These are phyloP conservation scores for Nothophoma quercina DNA, from an alignment of 2,329 filamentous ascomycete genomes.

Conservation along the genomic window DNA sequence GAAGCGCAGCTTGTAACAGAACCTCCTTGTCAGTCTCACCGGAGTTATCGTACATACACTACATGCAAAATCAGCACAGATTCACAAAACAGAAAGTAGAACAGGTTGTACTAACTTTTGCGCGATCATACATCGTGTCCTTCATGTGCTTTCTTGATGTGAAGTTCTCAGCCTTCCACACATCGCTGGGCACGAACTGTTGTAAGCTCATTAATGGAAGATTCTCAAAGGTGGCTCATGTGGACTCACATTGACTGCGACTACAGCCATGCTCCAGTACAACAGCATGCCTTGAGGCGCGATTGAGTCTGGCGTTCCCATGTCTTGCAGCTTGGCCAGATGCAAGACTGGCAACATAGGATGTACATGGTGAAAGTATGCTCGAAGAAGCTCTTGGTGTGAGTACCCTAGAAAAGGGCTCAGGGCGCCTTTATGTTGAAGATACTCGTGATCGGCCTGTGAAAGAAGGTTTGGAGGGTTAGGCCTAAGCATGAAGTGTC, in stretches of 20 bases:
- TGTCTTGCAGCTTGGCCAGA: not conserved
- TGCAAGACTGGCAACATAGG: slow-evolving; percentile 7
- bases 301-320: not conserved
- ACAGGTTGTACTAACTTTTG: not conserved
- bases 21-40: slow-evolving; percentile 12
- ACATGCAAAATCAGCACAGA: not conserved
- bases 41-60: slow-evolving; percentile 16
- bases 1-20: slow-evolving; percentile 8
- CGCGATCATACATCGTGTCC: slow-evolving; percentile 10
- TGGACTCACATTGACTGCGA: slow-evolving; percentile 5
- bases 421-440: slow-evolving; percentile 10
- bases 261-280: slow-evolving; percentile 17
- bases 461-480: slow-evolving; percentile 1
- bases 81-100: too few species aligned
- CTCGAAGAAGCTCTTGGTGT: slow-evolving; percentile 7
- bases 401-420: not conserved
- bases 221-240: too few species aligned
- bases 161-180: slow-evolving; percentile 9
- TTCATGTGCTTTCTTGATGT: slow-evolving; percentile 14
- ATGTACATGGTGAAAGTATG: slow-evolving; percentile 13
- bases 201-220: not conserved
- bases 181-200: slow-evolving; percentile 5
- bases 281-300: slow-evolving; percentile 1
- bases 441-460: slow-evolving; percentile 6
- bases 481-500: slow-evolving; percentile 9